phyloP scores from a whole-genome alignment of 2,329 filamentous ascomycete genomes.

The Lasiodiplodia theobromae region DNA sequence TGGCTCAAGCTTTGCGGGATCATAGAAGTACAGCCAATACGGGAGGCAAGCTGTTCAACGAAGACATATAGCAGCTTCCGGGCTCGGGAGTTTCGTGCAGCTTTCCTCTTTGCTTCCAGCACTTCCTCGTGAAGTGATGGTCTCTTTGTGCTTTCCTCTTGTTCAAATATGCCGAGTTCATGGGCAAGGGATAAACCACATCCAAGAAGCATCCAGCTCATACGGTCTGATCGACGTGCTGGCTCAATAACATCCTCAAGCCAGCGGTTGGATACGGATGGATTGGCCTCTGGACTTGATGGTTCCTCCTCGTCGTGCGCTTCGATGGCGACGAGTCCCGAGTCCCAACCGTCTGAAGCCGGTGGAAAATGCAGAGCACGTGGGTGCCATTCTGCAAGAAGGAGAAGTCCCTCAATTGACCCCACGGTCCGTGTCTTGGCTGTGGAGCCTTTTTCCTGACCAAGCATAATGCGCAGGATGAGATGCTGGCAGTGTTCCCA shows the following conservation, averaged over 20 bases:
- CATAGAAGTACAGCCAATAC: conserved; percentile 60
- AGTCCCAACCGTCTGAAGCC: conserved; percentile 63
- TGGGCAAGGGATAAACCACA: conserved; percentile 61
- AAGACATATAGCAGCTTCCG: conserved; percentile 55
- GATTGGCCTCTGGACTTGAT: conserved; percentile 44
- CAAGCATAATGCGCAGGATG: conserved; percentile 61
- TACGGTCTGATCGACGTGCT: conserved; percentile 62
- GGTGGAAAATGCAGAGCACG: conserved; percentile 62
- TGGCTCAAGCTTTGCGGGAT: conserved; percentile 56
- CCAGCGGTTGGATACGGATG: conserved; percentile 52
- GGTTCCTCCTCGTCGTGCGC: conserved; percentile 48
- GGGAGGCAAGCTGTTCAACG: conserved; percentile 60
- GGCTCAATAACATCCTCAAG: conserved; percentile 63
- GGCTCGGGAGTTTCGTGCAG: conserved; percentile 45
- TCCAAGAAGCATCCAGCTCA: conserved; percentile 68
- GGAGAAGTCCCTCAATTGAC: conserved; percentile 60
- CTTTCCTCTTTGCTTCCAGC: conserved; percentile 35
- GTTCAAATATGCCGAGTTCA: conserved; percentile 60
- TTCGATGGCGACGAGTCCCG: conserved; percentile 55
- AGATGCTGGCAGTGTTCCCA: conserved; percentile 64
- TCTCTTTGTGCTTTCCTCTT: conserved; percentile 39
- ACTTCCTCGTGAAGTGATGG: neutral
- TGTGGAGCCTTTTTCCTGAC: conserved; percentile 60
- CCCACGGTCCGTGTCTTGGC: conserved; percentile 59
- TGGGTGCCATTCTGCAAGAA: conserved; percentile 66